Evolutionary conservation across 345 rosid genomes (phyloP).

Genomic region (Bruguiera gymnorhiza): DNA sequence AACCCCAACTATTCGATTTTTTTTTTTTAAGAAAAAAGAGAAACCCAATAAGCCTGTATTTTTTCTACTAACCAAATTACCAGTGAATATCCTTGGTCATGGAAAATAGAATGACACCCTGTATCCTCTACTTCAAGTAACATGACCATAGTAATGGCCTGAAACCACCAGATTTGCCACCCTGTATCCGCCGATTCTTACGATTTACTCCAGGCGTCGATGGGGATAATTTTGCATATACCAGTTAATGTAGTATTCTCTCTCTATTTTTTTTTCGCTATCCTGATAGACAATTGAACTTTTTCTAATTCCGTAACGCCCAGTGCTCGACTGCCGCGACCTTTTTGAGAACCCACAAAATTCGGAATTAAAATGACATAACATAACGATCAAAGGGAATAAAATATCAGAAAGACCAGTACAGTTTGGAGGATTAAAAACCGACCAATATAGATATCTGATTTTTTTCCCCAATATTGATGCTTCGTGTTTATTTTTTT

Average conservation of each 20-base stretch:
- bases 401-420: conserved; percentile 22
- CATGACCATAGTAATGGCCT: background rate
- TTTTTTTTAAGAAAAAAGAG: no score
- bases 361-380: background rate
- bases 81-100: no score
- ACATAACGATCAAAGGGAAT: conserved; percentile 6
- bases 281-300: background rate
- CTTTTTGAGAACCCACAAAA: background rate
- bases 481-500: background rate
- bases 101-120: background rate
- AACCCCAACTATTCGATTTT: no score
- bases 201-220: conserved; percentile 25
- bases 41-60: no score
- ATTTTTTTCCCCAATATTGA: conserved; percentile 12
- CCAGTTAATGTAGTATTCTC: background rate
- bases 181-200: conserved; percentile 25
- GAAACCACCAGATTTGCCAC: background rate
- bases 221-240: conserved; percentile 9
- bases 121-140: background rate
- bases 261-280: background rate
- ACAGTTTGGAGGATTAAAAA: background rate
- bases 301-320: conserved; percentile 23
- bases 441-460: conserved; percentile 16
- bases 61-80: no score
- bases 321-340: conserved; percentile 34